phyloP scores from a whole-genome alignment of 768 basidiomycete genomes.

The Pleurotus sapidus region DNA sequence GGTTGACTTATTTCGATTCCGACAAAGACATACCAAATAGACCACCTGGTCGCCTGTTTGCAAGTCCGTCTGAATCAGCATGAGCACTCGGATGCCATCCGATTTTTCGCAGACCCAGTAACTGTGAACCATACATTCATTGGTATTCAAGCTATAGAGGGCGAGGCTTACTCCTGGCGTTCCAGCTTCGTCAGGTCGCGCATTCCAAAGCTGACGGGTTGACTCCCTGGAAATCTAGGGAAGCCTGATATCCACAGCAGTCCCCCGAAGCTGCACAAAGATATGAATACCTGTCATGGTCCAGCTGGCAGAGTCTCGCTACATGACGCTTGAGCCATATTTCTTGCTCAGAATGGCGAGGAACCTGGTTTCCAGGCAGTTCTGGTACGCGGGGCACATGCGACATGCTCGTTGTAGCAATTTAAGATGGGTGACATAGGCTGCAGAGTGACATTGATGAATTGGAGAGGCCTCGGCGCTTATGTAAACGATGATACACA shows the following conservation, averaged over 20 bases:
- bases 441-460: no score
- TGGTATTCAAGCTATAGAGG: not conserved
- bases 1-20: not conserved
- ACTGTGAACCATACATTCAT: constrained; percentile 36
- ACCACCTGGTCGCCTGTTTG: constrained; percentile 51
- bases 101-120: constrained; percentile 99
- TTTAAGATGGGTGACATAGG: no score
- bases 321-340: constrained; percentile 64
- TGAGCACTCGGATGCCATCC: constrained; percentile 88
- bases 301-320: constrained; percentile 61
- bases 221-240: constrained; percentile 88
- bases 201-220: constrained; percentile 86
- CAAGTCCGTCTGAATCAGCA: constrained; percentile 68
- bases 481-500: no score
- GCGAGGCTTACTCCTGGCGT: constrained; percentile 62
- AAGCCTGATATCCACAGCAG: constrained; percentile 9
- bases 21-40: constrained; percentile 64
- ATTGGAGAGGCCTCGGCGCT: no score
- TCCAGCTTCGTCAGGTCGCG: constrained; percentile 76
- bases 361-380: constrained; percentile 63
- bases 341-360: constrained; percentile 56
- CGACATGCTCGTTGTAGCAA: not conserved
- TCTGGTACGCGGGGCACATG: constrained; percentile 47
- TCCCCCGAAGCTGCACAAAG: not conserved
- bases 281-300: constrained; percentile 55